Conservation (phyloP, 352 stramenopile species). For the Globisporangium heterothallicum region DNA sequence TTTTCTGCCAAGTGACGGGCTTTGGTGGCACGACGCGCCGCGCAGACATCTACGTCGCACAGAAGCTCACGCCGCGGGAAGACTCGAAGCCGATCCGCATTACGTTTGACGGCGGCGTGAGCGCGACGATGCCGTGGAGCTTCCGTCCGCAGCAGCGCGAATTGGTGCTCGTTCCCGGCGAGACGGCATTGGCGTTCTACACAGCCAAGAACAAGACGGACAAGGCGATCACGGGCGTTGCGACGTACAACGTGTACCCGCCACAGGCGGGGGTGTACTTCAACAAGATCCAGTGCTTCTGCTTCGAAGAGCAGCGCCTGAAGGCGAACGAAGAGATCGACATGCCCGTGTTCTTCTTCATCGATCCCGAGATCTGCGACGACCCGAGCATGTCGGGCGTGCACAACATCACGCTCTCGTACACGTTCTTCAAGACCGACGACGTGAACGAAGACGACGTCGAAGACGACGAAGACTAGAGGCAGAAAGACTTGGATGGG, state of each 20-base stretch:
- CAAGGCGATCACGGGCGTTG: slow-evolving; percentile 97
- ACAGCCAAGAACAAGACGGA: slow-evolving; percentile 96
- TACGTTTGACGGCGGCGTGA: slow-evolving; percentile 95
- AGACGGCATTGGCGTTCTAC: slow-evolving; percentile 99
- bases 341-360: slow-evolving; percentile 99
- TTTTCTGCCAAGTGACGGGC: slow-evolving; percentile 98
- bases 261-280: slow-evolving; percentile 97
- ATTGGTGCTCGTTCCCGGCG: slow-evolving; percentile 91
- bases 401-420: slow-evolving; percentile 97
- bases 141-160: slow-evolving; percentile 96
- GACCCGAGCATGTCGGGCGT: slow-evolving; percentile 96
- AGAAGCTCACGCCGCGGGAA: slow-evolving; percentile 88
- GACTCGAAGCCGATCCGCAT: slow-evolving; percentile 93
- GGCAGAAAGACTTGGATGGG: not conserved
- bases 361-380: slow-evolving; percentile 98
- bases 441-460: slow-evolving; percentile 90
- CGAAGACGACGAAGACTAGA: slow-evolving; percentile 55
- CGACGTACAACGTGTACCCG: slow-evolving; percentile 99
- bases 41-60: slow-evolving; percentile 61
- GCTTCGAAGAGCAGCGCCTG: slow-evolving; percentile 98
- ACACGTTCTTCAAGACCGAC: slow-evolving; percentile 98
- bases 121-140: slow-evolving; percentile 93
- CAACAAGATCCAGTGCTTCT: slow-evolving; percentile 99
- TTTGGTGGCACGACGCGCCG: slow-evolving; percentile 94
- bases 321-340: slow-evolving; percentile 97